Base-by-base conservation (phyloP, 495 filamentous ascomycete genomes). In the Rusavskia elegans region DNA sequence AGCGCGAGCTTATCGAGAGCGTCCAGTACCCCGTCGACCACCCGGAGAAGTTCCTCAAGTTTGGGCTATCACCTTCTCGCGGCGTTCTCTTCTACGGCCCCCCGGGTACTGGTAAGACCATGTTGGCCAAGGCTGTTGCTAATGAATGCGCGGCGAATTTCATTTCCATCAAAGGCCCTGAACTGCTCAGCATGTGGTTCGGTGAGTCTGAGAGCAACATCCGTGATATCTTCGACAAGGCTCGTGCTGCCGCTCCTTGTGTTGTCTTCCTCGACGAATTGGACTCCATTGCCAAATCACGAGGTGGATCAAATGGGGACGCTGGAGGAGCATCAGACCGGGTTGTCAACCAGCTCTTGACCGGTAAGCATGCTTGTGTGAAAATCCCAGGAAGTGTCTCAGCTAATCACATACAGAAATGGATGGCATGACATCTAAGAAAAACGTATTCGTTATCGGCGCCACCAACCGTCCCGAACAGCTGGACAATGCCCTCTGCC, bases 121-220 rank as follows among this genome's bases (percentile, higher is more conserved):
- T 98, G 74, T 83, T 98, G 73, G 92, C 92, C 68, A 98, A 98
- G 77, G 92, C 92, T 54, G 93, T 98, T 55, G 92, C 92, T 66
- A 98, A 98, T 70, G 92, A 98, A 75, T 97, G 93, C 61, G 83
- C 93, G 46, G 92, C 92, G 71, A 98, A 98, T 73, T 98, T 98
- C 73, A 97, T 98, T 66, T 96, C 92, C 51, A 81, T 98, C 65
- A 98, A 98, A 79, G 92, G 92, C 53, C 92, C 92, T 55, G 92
- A 98, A 72, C 72, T 98, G 61, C 79, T 98, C 53, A 95, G 87
- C 63, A 98, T 98, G 92, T 98, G 92, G 92, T 98, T 98, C 67
- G 92, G 92, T 84, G 92, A 98, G 71, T 97, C 93, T 17, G 92
- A 98, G 70, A 95, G 87, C 82, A 98, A 98, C 73, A 97, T 98